These are phyloP conservation scores for Globisporangium okanoganense DNA, from an alignment of 352 stramenopile genomes.

Conservation along the genomic window DNA sequence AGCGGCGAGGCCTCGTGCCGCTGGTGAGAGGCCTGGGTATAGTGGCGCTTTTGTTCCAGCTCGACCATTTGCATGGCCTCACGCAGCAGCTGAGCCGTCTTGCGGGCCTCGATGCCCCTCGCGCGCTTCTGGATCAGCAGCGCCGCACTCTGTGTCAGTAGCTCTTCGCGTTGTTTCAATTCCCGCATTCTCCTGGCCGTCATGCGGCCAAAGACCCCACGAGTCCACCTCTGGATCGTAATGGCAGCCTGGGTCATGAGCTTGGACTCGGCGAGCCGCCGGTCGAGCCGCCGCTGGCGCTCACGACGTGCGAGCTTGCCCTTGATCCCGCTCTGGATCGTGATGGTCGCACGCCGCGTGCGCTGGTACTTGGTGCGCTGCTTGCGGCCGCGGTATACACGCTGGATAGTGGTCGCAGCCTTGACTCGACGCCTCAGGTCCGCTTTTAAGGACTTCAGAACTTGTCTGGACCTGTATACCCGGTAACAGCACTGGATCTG, in stretches of 20 bases:
- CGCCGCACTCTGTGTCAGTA: constrained; percentile 32
- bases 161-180: constrained; percentile 21
- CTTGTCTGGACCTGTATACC: constrained; percentile 17
- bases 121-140: constrained; percentile 57
- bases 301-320: constrained; percentile 28
- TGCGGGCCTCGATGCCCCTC: constrained; percentile 40
- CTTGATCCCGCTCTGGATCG: constrained; percentile 44
- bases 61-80: constrained; percentile 39
- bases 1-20: constrained; percentile 37
- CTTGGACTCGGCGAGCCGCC: constrained; percentile 9
- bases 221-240: constrained; percentile 36
- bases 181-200: constrained; percentile 22
- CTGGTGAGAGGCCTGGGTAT: constrained; percentile 11
- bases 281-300: constrained; percentile 11
- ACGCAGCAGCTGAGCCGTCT: constrained; percentile 29
- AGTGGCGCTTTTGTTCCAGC: constrained; percentile 43
- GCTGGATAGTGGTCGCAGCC: constrained; percentile 39
- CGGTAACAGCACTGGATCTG: constrained; percentile 39
- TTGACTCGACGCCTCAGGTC: not conserved
- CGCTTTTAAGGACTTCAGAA: not conserved
- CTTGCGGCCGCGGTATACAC: constrained; percentile 21
- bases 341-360: constrained; percentile 22
- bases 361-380: constrained; percentile 17
- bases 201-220: constrained; percentile 21
- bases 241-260: constrained; percentile 16